Conservation (phyloP, 306 rosid species). For the Herpetospermum pedunculosum region DNA sequence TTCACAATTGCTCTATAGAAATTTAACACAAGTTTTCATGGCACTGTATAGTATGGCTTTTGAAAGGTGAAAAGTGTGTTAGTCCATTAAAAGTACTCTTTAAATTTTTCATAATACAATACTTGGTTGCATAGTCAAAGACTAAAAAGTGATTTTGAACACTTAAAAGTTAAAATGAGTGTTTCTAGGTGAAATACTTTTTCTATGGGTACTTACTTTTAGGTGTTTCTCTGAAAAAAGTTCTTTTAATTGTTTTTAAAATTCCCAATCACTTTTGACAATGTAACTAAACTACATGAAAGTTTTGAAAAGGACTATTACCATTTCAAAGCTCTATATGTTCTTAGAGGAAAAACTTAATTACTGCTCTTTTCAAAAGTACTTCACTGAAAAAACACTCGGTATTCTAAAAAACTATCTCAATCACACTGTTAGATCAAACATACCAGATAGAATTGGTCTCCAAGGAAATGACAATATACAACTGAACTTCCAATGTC, state of each 20-base stretch:
- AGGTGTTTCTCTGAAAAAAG: background rate
- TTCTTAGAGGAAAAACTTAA: background rate
- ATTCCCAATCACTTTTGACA: too few relatives aligned
- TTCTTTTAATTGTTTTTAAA: too few relatives aligned
- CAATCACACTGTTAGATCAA: background rate
- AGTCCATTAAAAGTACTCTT: background rate
- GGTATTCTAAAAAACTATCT: background rate
- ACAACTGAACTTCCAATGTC: constrained; percentile 84
- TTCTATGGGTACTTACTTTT: too few relatives aligned
- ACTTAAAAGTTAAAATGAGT: background rate
- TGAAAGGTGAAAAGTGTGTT: background rate
- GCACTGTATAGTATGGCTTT: background rate
- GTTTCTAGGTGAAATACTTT: background rate
- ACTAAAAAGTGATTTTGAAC: too few relatives aligned
- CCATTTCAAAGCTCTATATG: background rate
- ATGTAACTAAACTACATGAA: too few relatives aligned
- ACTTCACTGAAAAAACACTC: background rate
- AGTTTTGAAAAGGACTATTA: background rate
- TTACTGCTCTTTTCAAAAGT: background rate
- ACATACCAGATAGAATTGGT: constrained; percentile 87
- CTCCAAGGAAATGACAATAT: constrained; percentile 82
- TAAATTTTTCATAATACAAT: background rate
- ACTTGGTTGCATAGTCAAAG: too few relatives aligned
- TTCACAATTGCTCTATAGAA: background rate
- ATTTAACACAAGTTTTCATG: background rate